Base-by-base conservation (phyloP, 257 asterid species). In the Nicotiana noctiflora region DNA sequence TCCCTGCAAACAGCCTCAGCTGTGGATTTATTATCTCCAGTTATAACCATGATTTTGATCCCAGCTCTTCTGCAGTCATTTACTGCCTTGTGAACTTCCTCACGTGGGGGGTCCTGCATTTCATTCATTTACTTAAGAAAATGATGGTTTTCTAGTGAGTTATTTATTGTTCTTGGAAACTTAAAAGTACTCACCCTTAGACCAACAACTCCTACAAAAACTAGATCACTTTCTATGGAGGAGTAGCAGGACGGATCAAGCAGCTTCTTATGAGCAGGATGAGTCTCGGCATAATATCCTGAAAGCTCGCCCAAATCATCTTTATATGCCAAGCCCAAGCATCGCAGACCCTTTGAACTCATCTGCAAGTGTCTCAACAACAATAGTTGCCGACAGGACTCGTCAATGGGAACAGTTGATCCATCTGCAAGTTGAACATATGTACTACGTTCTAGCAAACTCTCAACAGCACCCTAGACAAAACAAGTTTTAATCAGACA, bases 11-110 rank as follows among this genome's bases (percentile, higher is more conserved):
- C 90, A 25, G 98, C 95, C 85, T 95, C 98, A 8, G 98, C 98
- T n/a, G 98, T 95, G 61, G 92, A 90, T 88, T 95, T 95, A 81
- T 95, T 93, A 86, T 95, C 98, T 59, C 98, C 98, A 4, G 98
- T 95, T 84, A 95, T 93, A 79, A 95, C 98, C 92, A 93, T 90
- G 13, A 95, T 97, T 63, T 87, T 86, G 66, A 95, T 95, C 79
- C 98, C 98, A 14, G 98, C 98, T 82, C 82, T 91, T 79, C 90
- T 86, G 81, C 98, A 95, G 56, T 90, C 97, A 68, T 92, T 92
- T 25, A 94, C 83, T 74, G 98, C 96, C 80, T 57, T 84, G 66
- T 78, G 84, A 85, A 95, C 97, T 89, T 93, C 98, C 81, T 91
- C 94, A 7, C 97, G 98, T 44, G 98, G 98, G 81, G 98, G 99